phyloP scores from a whole-genome alignment of 805 yeast genomes.

The Starmerella lactis-condensi region DNA sequence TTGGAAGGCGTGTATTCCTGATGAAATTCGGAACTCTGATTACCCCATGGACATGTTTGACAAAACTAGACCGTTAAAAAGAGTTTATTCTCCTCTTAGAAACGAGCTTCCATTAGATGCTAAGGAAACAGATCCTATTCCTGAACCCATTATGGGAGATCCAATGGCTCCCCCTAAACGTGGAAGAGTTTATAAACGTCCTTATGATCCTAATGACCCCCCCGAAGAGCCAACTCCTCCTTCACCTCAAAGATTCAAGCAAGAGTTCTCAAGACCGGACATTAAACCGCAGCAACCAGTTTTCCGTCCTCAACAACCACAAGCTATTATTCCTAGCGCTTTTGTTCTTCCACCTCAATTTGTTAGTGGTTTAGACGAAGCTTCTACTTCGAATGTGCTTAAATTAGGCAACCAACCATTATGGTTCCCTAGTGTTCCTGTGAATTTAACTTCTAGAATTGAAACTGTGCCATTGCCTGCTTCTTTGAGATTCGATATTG shows the following conservation, averaged over 20 bases:
- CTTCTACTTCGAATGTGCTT: conserved; percentile 11
- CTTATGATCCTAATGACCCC: conserved; percentile 61
- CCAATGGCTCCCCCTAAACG: conserved; percentile 83
- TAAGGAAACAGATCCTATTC: conserved; percentile 50
- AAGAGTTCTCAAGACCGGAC: no score
- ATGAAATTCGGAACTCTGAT: conserved; percentile 61
- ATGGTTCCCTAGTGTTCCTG: conserved; percentile 19
- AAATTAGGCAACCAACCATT: conserved; percentile 15
- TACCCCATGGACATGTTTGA: conserved; percentile 42
- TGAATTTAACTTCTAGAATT: conserved; percentile 16
- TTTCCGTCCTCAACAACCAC: conserved; percentile 10
- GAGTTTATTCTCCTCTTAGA: conserved; percentile 70
- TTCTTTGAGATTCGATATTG: conserved; percentile 12
- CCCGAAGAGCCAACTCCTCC: conserved; percentile 43
- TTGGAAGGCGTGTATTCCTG: conserved; percentile 97
- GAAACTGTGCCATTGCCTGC: conserved; percentile 15
- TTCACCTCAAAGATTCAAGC: conserved; percentile 18
- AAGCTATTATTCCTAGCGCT: conserved; percentile 17
- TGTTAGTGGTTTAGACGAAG: conserved; percentile 11
- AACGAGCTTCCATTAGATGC: conserved; percentile 62
- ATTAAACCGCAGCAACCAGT: no score
- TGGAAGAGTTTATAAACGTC: conserved; percentile 74
- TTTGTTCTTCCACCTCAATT: conserved; percentile 17
- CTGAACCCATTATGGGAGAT: conserved; percentile 66
- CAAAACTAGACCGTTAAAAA: conserved; percentile 51